Evolutionary conservation across 371 early-diverging fungal genomes (phyloP).

Genomic region (Rhizopus delemar): DNA sequence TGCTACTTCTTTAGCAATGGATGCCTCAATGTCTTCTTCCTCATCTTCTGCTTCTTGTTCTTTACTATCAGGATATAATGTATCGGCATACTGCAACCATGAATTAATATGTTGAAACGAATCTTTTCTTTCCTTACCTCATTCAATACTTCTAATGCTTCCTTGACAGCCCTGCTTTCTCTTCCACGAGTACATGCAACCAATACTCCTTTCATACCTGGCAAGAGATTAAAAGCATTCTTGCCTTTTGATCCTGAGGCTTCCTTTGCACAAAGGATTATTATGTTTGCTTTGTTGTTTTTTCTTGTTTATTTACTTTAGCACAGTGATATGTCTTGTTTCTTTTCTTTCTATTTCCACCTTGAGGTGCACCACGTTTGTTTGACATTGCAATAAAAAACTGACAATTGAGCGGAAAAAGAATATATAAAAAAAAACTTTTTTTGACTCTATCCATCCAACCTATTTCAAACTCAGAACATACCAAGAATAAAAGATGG

Average conservation of each 20-base stretch:
- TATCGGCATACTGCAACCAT: slow-evolving; percentile 49
- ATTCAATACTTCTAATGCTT: slow-evolving; percentile 59
- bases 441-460: no score
- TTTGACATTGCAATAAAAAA: slow-evolving; percentile 21
- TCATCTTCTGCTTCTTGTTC: slow-evolving; percentile 41
- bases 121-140: slow-evolving; percentile 41
- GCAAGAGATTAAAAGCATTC: slow-evolving; percentile 23
- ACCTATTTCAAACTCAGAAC: no score
- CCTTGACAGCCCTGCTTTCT: slow-evolving; percentile 59
- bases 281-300: neutral
- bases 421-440: neutral
- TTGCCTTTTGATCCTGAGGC: slow-evolving; percentile 13
- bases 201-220: slow-evolving; percentile 67
- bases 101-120: neutral
- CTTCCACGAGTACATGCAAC: slow-evolving; percentile 62
- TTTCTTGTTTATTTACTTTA: slow-evolving; percentile 11
- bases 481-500: no score
- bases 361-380: slow-evolving; percentile 15
- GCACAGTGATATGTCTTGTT: slow-evolving; percentile 31
- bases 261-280: slow-evolving; percentile 18
- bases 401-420: neutral
- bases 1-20: slow-evolving; percentile 68
- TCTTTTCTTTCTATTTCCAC: slow-evolving; percentile 43
- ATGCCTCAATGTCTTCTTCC: slow-evolving; percentile 61
- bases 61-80: slow-evolving; percentile 45